Percentiles rank a stretch among this genome's conserved stretches.
Evolutionary conservation across 2,329 filamentous ascomycete species (phyloP).

Genomic region (Xylaria arbuscula): DNA sequence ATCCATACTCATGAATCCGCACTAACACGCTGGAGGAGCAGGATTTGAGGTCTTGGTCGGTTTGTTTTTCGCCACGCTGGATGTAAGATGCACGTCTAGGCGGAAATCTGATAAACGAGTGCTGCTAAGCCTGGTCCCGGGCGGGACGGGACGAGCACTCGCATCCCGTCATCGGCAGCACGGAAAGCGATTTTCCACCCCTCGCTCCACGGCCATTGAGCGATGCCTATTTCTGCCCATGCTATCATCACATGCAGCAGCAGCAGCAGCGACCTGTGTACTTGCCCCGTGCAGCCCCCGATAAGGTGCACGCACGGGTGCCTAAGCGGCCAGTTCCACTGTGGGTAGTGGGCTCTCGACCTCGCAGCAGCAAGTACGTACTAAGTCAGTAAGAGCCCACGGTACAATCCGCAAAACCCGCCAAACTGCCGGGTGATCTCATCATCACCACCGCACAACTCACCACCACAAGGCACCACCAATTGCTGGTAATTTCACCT

Average conservation of each 20-base stretch:
- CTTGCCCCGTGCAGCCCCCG: background rate
- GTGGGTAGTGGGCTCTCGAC: background rate
- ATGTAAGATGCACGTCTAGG: conserved; percentile 7
- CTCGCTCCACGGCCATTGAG: conserved; percentile 20
- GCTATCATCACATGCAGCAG: conserved; percentile 20
- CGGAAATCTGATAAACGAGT: conserved; percentile 21
- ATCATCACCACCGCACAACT: conserved; percentile 13
- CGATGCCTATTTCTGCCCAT: background rate
- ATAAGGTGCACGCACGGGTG: conserved; percentile 26
- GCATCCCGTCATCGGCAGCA: conserved; percentile 26
- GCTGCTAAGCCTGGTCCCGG: conserved; percentile 18
- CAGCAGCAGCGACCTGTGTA: conserved; percentile 4
- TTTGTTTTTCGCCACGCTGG: conserved; percentile 7
- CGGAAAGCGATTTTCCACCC: conserved; percentile 29
- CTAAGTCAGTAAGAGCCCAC: background rate
- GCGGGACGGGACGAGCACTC: conserved; percentile 29
- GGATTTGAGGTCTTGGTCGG: background rate
- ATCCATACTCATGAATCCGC: background rate
- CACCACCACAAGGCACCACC: conserved; percentile 11
- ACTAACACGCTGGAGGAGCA: background rate
- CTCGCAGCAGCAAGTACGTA: background rate
- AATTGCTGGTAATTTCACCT: conserved; percentile 31
- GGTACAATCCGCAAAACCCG: conserved; percentile 10
- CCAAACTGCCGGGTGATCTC: conserved; percentile 30
- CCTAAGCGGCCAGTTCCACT: conserved; percentile 18